phyloP scores from a whole-genome alignment of 2,329 filamentous ascomycete species.

The Botryotinia narcissicola region DNA sequence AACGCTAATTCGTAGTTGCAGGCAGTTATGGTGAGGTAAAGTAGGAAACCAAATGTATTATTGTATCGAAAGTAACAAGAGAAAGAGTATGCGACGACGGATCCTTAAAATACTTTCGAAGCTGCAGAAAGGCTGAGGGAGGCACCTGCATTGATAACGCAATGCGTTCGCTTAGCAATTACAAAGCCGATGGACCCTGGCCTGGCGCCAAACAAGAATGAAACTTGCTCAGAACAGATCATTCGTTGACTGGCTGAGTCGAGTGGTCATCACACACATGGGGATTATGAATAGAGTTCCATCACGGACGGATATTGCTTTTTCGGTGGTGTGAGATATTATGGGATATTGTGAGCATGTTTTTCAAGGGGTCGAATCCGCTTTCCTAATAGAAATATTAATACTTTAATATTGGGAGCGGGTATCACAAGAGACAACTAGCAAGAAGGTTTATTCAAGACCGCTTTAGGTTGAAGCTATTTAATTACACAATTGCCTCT shows the following conservation, averaged over 20 bases:
- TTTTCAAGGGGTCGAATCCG: not conserved
- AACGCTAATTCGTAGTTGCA: not conserved
- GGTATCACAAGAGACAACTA: not conserved
- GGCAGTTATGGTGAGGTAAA: too few species aligned
- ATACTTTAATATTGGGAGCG: not conserved
- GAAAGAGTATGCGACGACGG: not conserved
- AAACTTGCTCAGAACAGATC: slow-evolving; percentile 22
- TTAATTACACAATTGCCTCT: not conserved
- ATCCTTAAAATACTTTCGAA: not conserved
- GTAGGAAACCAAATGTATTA: not conserved
- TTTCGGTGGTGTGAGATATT: not conserved
- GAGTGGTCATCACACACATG: not conserved
- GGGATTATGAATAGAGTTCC: not conserved
- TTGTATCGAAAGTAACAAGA: not conserved
- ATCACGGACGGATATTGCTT: not conserved
- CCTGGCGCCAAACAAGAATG: slow-evolving; percentile 9
- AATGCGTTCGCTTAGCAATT: slow-evolving; percentile 15
- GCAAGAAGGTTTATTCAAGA: not conserved
- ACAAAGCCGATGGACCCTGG: not conserved
- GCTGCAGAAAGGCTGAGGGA: not conserved
- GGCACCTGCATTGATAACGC: not conserved
- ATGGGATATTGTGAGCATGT: slow-evolving; percentile 6
- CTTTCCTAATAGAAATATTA: not conserved
- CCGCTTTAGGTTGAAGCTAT: not conserved
- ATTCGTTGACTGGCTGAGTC: not conserved